Base-by-base conservation (phyloP, 1,284 basidiomycete genomes). In the Kalmanozyma brasiliensis region DNA sequence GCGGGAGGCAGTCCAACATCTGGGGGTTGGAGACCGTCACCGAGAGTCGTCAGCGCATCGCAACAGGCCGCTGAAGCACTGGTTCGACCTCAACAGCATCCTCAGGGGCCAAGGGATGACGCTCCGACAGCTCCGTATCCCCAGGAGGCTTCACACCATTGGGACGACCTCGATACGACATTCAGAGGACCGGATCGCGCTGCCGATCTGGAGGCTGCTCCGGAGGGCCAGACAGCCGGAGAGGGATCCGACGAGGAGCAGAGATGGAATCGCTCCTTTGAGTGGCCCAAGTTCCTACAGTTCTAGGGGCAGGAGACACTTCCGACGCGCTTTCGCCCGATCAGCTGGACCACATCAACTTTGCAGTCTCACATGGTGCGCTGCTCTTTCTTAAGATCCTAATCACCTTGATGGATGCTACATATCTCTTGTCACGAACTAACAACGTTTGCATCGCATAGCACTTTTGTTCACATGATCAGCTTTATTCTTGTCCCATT, bases 11-110 rank as follows among this genome's bases (percentile, higher is more conserved):
- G 59, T 3, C 65, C 59, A 4, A 56, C 66, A 4, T 63, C 66
- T 9, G 66, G 60, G 10, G 64, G 61, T 48, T 70, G 66, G 66
- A 13, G 66, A 24, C 61, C 66, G 0, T 70, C 66, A 8, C 66
- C 66, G 3, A 56, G 66, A 2, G 66, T 64, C 7, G 52, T 52
- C 3, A 64, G 60, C 33, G 66, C 66, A 4, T 52, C 57, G 1
- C 55, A 63, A 38, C 65, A 47, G 2, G 66, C 61, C 4, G 56
- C 57, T 8, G 52, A 64, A 42, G 66, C 52, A 24, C 43, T 63
- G 22, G 9, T 40, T 2, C 52, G 38, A 6, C 26, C 45, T 2
- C 51, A 55, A 36, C 45, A 47, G 29, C 43, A 22, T 14, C 43
- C 19, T 14, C 16, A 20, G 4, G 26, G 33, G 2, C 16, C 36